Evolutionary conservation across 352 stramenopile species (phyloP).

Genomic region (Thalassiosira mediterranea): DNA sequence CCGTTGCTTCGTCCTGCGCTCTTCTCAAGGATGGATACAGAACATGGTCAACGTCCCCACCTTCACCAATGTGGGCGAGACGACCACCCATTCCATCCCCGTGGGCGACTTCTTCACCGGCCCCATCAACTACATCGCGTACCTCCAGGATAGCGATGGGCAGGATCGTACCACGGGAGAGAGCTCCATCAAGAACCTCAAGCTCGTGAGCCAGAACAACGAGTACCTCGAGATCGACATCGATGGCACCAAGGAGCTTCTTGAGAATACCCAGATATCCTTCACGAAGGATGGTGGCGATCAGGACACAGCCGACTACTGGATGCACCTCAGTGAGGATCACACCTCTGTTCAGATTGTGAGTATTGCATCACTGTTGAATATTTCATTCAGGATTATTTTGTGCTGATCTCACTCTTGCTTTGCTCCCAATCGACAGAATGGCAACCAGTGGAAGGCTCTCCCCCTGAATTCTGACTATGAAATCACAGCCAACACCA

Average conservation of each 20-base stretch:
- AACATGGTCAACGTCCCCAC: slow-evolving; percentile 9
- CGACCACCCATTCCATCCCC: slow-evolving; percentile 10
- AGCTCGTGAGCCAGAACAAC: not conserved
- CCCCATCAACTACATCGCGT: slow-evolving; percentile 7
- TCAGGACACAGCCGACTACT: slow-evolving; percentile 13
- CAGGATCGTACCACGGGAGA: not conserved
- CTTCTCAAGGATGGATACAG: slow-evolving; percentile 10
- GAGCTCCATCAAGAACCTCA: not conserved
- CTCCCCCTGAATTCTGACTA: not conserved
- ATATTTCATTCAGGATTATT: slow-evolving; percentile 1
- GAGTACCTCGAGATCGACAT: not conserved
- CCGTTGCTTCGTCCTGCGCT: slow-evolving; percentile 16
- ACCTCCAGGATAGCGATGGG: slow-evolving; percentile 14
- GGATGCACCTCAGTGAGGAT: slow-evolving; percentile 10
- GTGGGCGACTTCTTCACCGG: slow-evolving; percentile 18
- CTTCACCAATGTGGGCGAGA: not conserved
- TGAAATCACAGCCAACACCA: slow-evolving; percentile 9
- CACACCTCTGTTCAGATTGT: slow-evolving; percentile 1
- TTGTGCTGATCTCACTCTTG: slow-evolving; percentile 6
- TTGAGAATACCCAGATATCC: not conserved
- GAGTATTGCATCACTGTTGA: not conserved
- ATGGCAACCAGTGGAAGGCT: slow-evolving; percentile 28
- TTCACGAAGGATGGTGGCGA: not conserved
- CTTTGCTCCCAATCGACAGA: not conserved
- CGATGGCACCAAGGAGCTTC: not conserved